Conservation (phyloP, 2,329 filamentous ascomycete genomes). For the Colletotrichum sojae region DNA sequence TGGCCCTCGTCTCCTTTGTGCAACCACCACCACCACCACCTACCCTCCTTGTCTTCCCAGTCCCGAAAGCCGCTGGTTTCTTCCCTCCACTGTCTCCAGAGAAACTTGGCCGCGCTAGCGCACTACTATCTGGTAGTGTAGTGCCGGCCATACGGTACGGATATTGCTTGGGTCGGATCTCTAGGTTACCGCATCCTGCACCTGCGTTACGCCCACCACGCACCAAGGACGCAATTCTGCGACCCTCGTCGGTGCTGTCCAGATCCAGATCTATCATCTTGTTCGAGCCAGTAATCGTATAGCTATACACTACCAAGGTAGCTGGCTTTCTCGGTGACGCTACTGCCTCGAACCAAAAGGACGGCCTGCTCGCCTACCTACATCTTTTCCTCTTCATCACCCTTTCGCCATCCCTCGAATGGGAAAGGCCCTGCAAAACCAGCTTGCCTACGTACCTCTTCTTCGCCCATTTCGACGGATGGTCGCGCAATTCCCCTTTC, state of each 20-base stretch:
- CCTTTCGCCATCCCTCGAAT: slow-evolving; percentile 19
- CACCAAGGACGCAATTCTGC: slow-evolving; percentile 9
- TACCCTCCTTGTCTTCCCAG: slow-evolving; percentile 21
- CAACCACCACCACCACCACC: slow-evolving; percentile 8
- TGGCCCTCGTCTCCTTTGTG: slow-evolving; percentile 24
- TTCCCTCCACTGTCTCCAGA: slow-evolving; percentile 25
- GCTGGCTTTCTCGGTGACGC: slow-evolving; percentile 18
- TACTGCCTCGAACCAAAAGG: slow-evolving; percentile 10
- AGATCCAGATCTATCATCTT: slow-evolving; percentile 26
- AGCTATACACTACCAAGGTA: slow-evolving; percentile 17
- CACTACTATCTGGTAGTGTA: slow-evolving; percentile 1
- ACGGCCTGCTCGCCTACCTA: not conserved
- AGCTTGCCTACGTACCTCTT: slow-evolving; percentile 3
- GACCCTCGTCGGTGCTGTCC: slow-evolving; percentile 13
- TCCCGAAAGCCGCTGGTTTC: slow-evolving; percentile 7
- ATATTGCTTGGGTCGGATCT: slow-evolving; percentile 23
- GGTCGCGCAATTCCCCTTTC: not conserved
- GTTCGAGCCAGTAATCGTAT: slow-evolving; percentile 18
- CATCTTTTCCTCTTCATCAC: not conserved
- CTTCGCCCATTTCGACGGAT: not conserved
- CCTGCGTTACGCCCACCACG: slow-evolving; percentile 23
- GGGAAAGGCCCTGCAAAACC: slow-evolving; percentile 11
- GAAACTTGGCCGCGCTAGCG: slow-evolving; percentile 29
- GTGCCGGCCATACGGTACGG: slow-evolving; percentile 33
- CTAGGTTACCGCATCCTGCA: slow-evolving; percentile 22